A percentile compares a stretch with the other conserved stretches of the same genome.
phyloP scores from a whole-genome alignment of 2,329 filamentous ascomycete genomes.

The Aureobasidium sp. region DNA sequence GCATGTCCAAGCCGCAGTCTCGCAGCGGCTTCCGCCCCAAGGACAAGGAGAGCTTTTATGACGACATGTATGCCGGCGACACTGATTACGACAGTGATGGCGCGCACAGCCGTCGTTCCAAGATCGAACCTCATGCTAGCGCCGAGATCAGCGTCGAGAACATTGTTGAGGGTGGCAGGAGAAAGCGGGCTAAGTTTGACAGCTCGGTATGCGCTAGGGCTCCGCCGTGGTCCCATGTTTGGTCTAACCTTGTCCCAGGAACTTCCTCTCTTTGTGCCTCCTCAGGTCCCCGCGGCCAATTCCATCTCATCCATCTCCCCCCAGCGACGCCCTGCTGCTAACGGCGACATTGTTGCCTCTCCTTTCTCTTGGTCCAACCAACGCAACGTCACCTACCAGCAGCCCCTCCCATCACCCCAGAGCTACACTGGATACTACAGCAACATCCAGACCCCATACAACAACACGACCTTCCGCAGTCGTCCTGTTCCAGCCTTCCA shows the following conservation, averaged over 20 bases:
- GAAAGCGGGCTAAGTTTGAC: conserved; percentile 90
- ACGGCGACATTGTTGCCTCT: conserved; percentile 54
- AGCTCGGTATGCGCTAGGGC: conserved; percentile 70
- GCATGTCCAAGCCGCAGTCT: conserved; percentile 57
- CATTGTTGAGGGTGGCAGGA: conserved; percentile 91
- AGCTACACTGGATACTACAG: conserved; percentile 44
- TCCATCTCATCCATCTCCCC: conserved; percentile 97
- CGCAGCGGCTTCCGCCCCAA: conserved; percentile 30
- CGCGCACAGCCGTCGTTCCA: conserved; percentile 65
- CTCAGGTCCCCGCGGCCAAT: conserved; percentile 85
- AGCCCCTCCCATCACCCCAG: conserved; percentile 75
- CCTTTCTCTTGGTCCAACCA: conserved; percentile 62
- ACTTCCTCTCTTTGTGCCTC: conserved; percentile 87
- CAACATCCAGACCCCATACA: conserved; percentile 11
- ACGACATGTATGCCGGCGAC: conserved; percentile 46
- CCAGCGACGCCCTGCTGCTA: conserved; percentile 64
- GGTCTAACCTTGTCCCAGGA: conserved; percentile 50
- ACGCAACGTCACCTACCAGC: conserved; percentile 69
- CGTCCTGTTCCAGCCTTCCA: conserved; percentile 39
- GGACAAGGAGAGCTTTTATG: conserved; percentile 43
- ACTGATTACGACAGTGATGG: conserved; percentile 85
- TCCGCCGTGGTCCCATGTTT: conserved; percentile 16
- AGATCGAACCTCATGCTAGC: conserved; percentile 77
- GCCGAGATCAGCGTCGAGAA: conserved; percentile 98
- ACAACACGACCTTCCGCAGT: conserved; percentile 47